Base-by-base conservation (phyloP, 2,329 filamentous ascomycete genomes). In the Xylariomycetidae sp. region DNA sequence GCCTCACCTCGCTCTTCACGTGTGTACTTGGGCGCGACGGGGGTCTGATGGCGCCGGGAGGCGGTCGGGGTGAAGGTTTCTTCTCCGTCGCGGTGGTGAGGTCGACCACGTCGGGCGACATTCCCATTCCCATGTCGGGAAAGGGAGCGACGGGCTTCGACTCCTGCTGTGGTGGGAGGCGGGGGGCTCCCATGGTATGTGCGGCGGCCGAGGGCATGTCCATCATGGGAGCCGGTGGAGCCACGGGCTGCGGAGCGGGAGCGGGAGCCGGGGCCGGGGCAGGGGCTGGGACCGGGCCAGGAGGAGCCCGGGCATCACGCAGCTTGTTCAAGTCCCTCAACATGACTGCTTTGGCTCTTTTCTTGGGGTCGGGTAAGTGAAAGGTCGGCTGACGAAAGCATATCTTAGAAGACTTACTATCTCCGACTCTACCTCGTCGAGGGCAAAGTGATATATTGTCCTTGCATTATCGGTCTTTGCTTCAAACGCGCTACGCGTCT, bases 361-460 rank as follows among this genome's bases (percentile, higher is more conserved):
- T 56, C 70, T 74, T 38, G 27, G 16, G 12, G 17, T 12, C 13
- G 25, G 6, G 15, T 46, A 22, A 16, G 23, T 26, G 23, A 23
- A 13, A 30, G 23, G 5, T n/a, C n/a, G n/a, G n/a, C n/a, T n/a
- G n/a, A n/a, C n/a, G n/a, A n/a, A n/a, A n/a, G n/a, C n/a, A n/a
- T n/a, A n/a, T n/a, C n/a, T n/a, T n/a, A n/a, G n/a, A n/a, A n/a
- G n/a, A 41, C 67, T 54, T 59, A 54, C 75, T 49, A 80, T 75
- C 16, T 79, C 72, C 37, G 55, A 57, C 48, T 80, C 76, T 5
- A 80, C 48, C 6, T 74, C 69, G 41, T 79, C 72, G 3, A 81
- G 56, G 6, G 71, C 69, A 35, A 57, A 57, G 38, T 80, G 73
- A 48, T 74, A 76, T 6, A 55, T 51, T 23, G 56, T 57, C 35